Percentiles rank a stretch among this genome's conserved stretches.
phyloP scores from a whole-genome alignment of 257 asterid species.

The Leonotis leonurus region DNA sequence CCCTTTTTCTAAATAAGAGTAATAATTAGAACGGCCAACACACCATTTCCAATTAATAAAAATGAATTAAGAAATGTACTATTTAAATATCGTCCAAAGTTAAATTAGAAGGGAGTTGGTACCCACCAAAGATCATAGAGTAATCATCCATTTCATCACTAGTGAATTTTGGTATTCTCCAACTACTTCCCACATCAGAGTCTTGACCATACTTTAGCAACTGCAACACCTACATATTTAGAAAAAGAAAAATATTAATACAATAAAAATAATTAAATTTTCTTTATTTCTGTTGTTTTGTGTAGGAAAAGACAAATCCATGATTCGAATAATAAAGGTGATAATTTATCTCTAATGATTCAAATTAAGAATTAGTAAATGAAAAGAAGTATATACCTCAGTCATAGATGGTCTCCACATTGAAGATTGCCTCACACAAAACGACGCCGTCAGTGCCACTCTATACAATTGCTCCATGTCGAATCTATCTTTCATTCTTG shows the following conservation, averaged over 20 bases:
- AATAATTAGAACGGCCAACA: too few relatives aligned
- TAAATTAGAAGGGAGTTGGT: conserved; percentile 59
- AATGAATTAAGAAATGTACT: neutral
- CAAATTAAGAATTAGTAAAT: too few relatives aligned
- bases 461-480: conserved; percentile 53
- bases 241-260: neutral
- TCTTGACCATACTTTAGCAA: conserved; percentile 39
- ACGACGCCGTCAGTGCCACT: conserved; percentile 64
- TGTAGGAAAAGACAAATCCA: too few relatives aligned
- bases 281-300: too few relatives aligned
- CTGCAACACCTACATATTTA: conserved; percentile 45
- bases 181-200: conserved; percentile 33
- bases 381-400: conserved; percentile 28
- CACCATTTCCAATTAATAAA: neutral
- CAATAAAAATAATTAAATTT: too few relatives aligned
- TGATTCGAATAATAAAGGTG: too few relatives aligned
- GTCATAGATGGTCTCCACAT: conserved; percentile 68
- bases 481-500: conserved; percentile 52
- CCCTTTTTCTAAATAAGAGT: too few relatives aligned
- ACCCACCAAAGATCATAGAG: conserved; percentile 73
- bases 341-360: too few relatives aligned
- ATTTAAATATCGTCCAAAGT: conserved; percentile 47
- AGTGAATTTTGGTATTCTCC: conserved; percentile 78
- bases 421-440: conserved; percentile 60
- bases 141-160: conserved; percentile 83